phyloP scores from a whole-genome alignment of 2,329 filamentous ascomycete genomes.

The Claviceps humidiphila region DNA sequence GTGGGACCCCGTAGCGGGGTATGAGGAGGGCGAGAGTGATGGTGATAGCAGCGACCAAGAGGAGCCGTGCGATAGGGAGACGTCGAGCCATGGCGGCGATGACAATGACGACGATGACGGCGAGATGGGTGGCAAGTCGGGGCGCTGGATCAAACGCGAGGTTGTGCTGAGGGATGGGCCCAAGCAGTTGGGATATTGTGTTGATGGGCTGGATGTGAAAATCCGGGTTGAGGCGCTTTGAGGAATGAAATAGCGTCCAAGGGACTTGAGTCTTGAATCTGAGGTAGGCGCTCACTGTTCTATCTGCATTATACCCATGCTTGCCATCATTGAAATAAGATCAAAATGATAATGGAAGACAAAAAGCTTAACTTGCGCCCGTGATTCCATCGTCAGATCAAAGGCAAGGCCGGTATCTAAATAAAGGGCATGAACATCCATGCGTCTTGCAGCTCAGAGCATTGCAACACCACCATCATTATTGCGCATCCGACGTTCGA shows the following conservation, averaged over 20 bases:
- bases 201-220: slow-evolving; percentile 58
- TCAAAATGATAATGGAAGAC: no score
- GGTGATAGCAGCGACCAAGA: slow-evolving; percentile 41
- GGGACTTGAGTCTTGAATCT: no score
- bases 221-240: slow-evolving; percentile 51
- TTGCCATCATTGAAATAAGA: no score
- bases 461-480: no score
- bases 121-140: slow-evolving; percentile 21
- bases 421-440: no score
- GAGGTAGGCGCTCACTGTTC: no score
- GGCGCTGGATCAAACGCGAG: slow-evolving; percentile 62
- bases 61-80: slow-evolving; percentile 12
- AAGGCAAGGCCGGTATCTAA: no score
- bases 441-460: no score
- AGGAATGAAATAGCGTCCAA: background rate
- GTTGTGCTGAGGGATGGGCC: slow-evolving; percentile 70
- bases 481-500: no score
- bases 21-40: slow-evolving; percentile 43
- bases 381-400: no score
- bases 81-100: background rate
- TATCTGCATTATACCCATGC: no score
- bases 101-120: background rate
- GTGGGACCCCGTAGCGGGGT: slow-evolving; percentile 63
- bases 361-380: no score
- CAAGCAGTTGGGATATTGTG: slow-evolving; percentile 67